A percentile compares a stretch with the other conserved stretches of the same genome.
These are phyloP conservation scores for Metschnikowia anglica DNA, from an alignment of 805 yeast genomes.

Conservation along the genomic window DNA sequence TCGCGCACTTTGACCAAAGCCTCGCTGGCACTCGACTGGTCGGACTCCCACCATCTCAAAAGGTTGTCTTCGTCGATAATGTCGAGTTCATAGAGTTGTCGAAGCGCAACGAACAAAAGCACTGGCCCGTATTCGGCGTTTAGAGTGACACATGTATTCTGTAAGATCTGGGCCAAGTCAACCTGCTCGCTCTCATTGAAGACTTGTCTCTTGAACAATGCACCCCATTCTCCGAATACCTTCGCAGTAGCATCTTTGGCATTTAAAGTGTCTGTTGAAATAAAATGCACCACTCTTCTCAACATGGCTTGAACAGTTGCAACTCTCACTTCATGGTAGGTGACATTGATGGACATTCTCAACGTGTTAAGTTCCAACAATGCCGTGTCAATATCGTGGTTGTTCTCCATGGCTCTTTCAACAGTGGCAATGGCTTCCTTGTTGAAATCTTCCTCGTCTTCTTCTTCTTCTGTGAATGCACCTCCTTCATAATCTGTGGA, in stretches of 20 bases:
- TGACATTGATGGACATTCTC: slow-evolving; percentile 96
- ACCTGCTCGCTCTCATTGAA: slow-evolving; percentile 77
- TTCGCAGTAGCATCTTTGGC: slow-evolving; percentile 74
- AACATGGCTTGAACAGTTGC: slow-evolving; percentile 78
- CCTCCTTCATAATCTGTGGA: slow-evolving; percentile 50
- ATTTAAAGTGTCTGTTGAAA: slow-evolving; percentile 72
- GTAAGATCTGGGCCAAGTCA: slow-evolving; percentile 59
- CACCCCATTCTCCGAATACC: slow-evolving; percentile 79
- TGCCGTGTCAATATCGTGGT: slow-evolving; percentile 93
- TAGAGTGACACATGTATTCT: slow-evolving; percentile 39
- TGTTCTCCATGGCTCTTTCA: slow-evolving; percentile 85
- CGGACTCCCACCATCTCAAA: slow-evolving; percentile 74
- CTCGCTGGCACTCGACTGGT: slow-evolving; percentile 35
- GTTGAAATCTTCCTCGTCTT: slow-evolving; percentile 69
- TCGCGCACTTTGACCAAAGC: slow-evolving; percentile 49
- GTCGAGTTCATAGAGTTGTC: slow-evolving; percentile 75
- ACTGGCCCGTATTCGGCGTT: slow-evolving; percentile 46
- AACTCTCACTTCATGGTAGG: slow-evolving; percentile 85
- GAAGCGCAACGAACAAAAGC: slow-evolving; percentile 51
- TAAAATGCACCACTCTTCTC: slow-evolving; percentile 66
- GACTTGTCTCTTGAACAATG: slow-evolving; percentile 79
- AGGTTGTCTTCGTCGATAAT: slow-evolving; percentile 80
- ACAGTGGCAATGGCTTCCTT: slow-evolving; percentile 93
- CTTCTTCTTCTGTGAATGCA: slow-evolving; percentile 36
- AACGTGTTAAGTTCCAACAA: slow-evolving; percentile 87